A percentile compares a stretch with the other conserved stretches of the same genome.
These are phyloP conservation scores for Parathielavia appendiculata DNA, from an alignment of 495 filamentous ascomycete genomes.

Conservation along the genomic window DNA sequence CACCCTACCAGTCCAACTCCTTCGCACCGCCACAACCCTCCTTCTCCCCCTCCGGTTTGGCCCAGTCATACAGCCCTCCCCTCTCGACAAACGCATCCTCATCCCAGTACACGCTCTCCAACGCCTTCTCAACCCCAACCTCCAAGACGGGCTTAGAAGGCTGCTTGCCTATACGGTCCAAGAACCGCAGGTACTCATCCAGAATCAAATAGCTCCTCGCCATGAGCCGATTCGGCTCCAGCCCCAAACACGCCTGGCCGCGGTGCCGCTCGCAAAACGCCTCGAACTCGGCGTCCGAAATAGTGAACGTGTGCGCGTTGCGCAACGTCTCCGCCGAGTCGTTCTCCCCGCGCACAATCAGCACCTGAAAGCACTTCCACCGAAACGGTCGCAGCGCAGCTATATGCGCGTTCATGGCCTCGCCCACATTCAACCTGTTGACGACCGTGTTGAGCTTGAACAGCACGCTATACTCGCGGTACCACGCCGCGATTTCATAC, in stretches of 20 bases:
- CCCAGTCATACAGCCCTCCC: slow-evolving; percentile 53
- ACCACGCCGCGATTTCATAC: slow-evolving; percentile 41
- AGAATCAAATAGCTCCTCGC: slow-evolving; percentile 48
- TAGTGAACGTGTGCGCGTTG: slow-evolving; percentile 44
- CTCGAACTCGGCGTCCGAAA: slow-evolving; percentile 46
- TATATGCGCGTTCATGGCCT: slow-evolving; percentile 51
- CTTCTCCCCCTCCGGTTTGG: slow-evolving; percentile 13
- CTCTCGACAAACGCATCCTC: slow-evolving; percentile 43
- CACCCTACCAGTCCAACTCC: slow-evolving; percentile 2
- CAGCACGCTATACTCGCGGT: slow-evolving; percentile 44
- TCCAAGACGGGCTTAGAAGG: slow-evolving; percentile 43
- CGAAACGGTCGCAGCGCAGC: slow-evolving; percentile 45
- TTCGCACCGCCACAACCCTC: background rate
- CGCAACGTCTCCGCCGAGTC: slow-evolving; percentile 41
- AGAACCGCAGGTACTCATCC: slow-evolving; percentile 53
- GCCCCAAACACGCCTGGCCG: slow-evolving; percentile 40
- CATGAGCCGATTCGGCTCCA: slow-evolving; percentile 52
- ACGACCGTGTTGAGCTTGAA: slow-evolving; percentile 60
- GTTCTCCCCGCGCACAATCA: slow-evolving; percentile 54
- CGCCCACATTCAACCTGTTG: slow-evolving; percentile 44
- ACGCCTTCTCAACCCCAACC: slow-evolving; percentile 47
- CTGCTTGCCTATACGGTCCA: slow-evolving; percentile 45
- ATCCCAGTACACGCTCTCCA: slow-evolving; percentile 50
- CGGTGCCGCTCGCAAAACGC: slow-evolving; percentile 46
- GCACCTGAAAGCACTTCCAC: slow-evolving; percentile 57